phyloP scores from a whole-genome alignment of 139 green algal species.

The Chlamydomonas incerta region DNA sequence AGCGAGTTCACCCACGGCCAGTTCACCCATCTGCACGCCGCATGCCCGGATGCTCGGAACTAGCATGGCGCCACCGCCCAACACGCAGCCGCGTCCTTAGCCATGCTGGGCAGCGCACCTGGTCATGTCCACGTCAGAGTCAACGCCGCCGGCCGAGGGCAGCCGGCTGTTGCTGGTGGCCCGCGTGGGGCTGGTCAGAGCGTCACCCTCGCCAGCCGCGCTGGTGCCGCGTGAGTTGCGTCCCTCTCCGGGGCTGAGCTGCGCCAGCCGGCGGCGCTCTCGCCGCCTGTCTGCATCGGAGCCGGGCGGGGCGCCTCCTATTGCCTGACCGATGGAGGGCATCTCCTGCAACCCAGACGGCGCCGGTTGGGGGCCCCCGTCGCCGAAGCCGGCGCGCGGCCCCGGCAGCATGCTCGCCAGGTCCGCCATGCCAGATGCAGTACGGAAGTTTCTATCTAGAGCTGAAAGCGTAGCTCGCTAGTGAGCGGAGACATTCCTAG shows the following conservation, averaged over 20 bases:
- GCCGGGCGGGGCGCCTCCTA: too few species aligned
- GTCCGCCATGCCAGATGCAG: background rate
- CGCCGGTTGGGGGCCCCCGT: background rate
- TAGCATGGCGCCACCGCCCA: too few species aligned
- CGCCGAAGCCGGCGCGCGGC: background rate
- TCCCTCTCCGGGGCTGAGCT: slow-evolving; percentile 24
- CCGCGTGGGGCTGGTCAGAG: background rate
- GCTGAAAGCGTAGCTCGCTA: too few species aligned
- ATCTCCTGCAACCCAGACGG: background rate
- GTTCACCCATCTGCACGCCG: too few species aligned
- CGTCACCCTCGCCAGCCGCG: background rate
- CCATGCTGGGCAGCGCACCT: background rate
- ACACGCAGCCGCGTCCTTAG: too few species aligned
- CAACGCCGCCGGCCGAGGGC: background rate
- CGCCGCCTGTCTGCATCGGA: too few species aligned
- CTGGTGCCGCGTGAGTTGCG: slow-evolving; percentile 14
- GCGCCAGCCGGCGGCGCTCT: background rate
- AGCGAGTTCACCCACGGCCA: too few species aligned
- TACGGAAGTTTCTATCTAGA: too few species aligned
- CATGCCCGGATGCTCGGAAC: too few species aligned
- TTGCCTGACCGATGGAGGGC: background rate
- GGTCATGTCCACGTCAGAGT: background rate
- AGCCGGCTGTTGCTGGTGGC: background rate
- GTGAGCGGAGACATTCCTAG: too few species aligned
- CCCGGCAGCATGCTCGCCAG: slow-evolving; percentile 20